Base-by-base conservation (phyloP, 2,329 filamentous ascomycete genomes). In the Ascocoryne sarcoides region DNA sequence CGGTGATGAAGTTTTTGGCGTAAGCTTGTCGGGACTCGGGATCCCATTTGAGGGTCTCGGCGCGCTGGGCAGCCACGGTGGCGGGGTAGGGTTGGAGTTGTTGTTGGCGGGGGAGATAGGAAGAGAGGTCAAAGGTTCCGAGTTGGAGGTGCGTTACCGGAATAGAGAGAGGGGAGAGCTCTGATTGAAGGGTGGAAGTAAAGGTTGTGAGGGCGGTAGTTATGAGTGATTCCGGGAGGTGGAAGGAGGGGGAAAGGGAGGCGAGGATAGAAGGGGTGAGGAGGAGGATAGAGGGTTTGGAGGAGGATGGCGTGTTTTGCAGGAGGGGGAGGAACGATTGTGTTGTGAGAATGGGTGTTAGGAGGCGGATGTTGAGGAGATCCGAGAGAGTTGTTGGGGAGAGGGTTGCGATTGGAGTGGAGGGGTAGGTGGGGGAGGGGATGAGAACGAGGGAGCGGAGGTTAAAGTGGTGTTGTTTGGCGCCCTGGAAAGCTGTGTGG, bases 301-400 rank as follows among this genome's bases (percentile, higher is more conserved):
- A 65, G 8, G 62, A 57, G 31, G 66, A 52, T 53, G 59, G 73
- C 41, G 53, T 42, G 53, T 71, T 69, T 3, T 76, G 83, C 38
- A 89, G 71, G 20, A 89, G 76, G 0, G 84, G 84, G n/a, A 96
- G 71, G 65, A 96, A 92, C 39, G 85, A 76, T 64, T 95, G 89
- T 29, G 89, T 81, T 4, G 84, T 88, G 38, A 94, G 75, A 50
- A 96, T 87, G 1, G 90, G 90, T 42, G 88, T 84, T 40, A 96
- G 73, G 10, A 98, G 75, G 56, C 94, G 89, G 12, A 87, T 90
- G 62, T 95, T 95, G 61, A 96, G 79, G 23, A 88, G 82, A 58
- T 95, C 87, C 48, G 86, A 85, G 67, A 94, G 92, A 54, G 77
- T 81, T 20, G 85, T 84, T 0, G 86, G 80, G 5, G 85, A 79